These are phyloP conservation scores for Akanthomyces uredinophilus DNA, from an alignment of 2,329 filamentous ascomycete genomes.

Conservation along the genomic window DNA sequence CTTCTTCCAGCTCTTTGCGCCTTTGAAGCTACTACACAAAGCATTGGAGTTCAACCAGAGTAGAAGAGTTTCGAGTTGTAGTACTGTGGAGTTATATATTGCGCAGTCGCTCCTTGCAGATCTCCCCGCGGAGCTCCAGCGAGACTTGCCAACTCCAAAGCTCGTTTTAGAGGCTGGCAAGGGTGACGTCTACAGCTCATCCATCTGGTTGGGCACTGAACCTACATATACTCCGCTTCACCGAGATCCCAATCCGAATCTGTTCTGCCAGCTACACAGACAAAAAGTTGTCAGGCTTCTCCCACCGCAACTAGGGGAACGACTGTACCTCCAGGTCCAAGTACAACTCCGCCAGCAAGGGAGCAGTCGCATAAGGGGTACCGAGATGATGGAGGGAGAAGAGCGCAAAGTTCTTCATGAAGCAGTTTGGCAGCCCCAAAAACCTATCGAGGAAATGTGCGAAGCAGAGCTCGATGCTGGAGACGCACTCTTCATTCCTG, in stretches of 20 bases:
- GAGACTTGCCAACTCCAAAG: constrained; percentile 63
- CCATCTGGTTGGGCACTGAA: constrained; percentile 81
- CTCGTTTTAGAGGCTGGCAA: constrained; percentile 60
- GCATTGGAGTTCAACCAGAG: constrained; percentile 43
- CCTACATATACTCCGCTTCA: constrained; percentile 90
- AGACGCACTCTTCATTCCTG: constrained; percentile 36
- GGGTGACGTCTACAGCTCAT: constrained; percentile 82
- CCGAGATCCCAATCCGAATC: constrained; percentile 87
- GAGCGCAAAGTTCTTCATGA: constrained; percentile 63
- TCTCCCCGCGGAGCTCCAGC: constrained; percentile 57
- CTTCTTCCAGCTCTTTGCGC: constrained; percentile 56
- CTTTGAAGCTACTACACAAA: constrained; percentile 60
- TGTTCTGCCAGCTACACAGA: constrained; percentile 79
- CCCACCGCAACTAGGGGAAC: constrained; percentile 56
- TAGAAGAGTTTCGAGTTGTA: constrained; percentile 18
- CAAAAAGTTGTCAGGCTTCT: constrained; percentile 70
- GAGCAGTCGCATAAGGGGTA: constrained; percentile 57
- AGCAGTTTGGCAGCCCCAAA: constrained; percentile 59
- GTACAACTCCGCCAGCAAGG: constrained; percentile 31
- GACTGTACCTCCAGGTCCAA: constrained; percentile 55
- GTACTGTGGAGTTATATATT: constrained; percentile 62
- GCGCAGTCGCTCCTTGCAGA: constrained; percentile 72
- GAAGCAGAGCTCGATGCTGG: constrained; percentile 56
- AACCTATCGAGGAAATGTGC: constrained; percentile 28
- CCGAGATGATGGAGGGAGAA: constrained; percentile 85